phyloP scores from a whole-genome alignment of 2,329 filamentous ascomycete genomes.

The Ophiocordyceps camponoti-rufipedis region DNA sequence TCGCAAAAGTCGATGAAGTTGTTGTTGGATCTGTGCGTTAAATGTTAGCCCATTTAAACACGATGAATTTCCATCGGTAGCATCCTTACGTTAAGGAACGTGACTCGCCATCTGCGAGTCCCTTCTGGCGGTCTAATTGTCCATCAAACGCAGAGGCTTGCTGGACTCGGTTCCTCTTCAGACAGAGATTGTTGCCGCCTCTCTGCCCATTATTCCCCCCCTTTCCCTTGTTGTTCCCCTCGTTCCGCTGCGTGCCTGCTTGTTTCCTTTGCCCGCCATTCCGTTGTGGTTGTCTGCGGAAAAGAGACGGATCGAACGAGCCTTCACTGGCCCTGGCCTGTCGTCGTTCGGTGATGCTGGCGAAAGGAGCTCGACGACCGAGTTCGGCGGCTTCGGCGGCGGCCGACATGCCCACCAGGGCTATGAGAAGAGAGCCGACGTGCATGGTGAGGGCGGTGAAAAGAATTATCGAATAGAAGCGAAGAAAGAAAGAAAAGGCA shows the following conservation, averaged over 20 bases:
- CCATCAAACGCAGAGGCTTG: background rate
- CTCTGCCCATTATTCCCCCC: too few species aligned
- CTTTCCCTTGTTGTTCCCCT: too few species aligned
- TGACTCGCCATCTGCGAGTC: background rate
- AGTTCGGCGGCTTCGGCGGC: slow-evolving; percentile 24
- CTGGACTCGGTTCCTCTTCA: background rate
- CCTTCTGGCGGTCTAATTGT: background rate
- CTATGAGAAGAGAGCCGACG: slow-evolving; percentile 28
- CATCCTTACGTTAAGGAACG: slow-evolving; percentile 29
- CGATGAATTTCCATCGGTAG: too few species aligned
- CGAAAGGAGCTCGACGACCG: slow-evolving; percentile 17
- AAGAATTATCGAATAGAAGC: slow-evolving; percentile 12
- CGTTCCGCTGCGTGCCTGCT: too few species aligned
- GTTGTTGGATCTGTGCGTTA: slow-evolving; percentile 21
- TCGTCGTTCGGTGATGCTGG: slow-evolving; percentile 19
- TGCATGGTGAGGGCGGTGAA: slow-evolving; percentile 24
- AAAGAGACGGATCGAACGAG: background rate
- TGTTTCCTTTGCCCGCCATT: background rate
- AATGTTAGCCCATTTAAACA: slow-evolving; percentile 2
- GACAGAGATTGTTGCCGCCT: background rate
- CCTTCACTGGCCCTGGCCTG: slow-evolving; percentile 9
- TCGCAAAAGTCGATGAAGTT: slow-evolving; percentile 48
- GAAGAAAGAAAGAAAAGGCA: background rate
- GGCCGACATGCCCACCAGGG: slow-evolving; percentile 22
- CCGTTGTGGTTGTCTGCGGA: background rate